Percentiles rank a stretch among this genome's conserved stretches.
phyloP scores from a whole-genome alignment of 2,329 filamentous ascomycete genomes.

The Apiospora hydei region DNA sequence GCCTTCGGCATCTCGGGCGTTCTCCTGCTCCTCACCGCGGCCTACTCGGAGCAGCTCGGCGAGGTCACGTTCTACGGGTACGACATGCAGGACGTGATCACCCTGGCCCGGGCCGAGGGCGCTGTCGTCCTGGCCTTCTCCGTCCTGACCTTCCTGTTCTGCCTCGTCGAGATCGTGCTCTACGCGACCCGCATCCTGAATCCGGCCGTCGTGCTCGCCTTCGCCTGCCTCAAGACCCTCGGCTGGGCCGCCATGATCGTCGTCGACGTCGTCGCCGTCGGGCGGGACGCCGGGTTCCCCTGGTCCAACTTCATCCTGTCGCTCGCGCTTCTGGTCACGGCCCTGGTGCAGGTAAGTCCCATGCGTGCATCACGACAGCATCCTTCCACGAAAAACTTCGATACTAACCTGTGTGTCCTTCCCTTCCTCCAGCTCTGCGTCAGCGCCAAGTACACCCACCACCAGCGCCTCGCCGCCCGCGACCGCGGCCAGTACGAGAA shows the following conservation, averaged over 20 bases:
- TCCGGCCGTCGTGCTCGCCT: conserved; percentile 30
- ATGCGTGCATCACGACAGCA: background rate
- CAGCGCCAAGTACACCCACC: conserved; percentile 30
- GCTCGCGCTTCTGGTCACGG: conserved; percentile 26
- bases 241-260: conserved; percentile 31
- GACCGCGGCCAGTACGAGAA: conserved; percentile 23
- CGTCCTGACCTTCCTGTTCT: conserved; percentile 29
- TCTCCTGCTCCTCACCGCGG: conserved; percentile 26
- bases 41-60: conserved; percentile 22
- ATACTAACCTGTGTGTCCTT: background rate
- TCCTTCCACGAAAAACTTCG: too few species aligned
- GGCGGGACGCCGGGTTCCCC: background rate
- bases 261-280: conserved; percentile 26
- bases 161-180: conserved; percentile 29
- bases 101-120: conserved; percentile 24
- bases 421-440: conserved; percentile 28
- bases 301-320: conserved; percentile 27
- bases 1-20: conserved; percentile 26
- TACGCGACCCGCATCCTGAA: conserved; percentile 27
- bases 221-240: conserved; percentile 29
- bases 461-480: conserved; percentile 26
- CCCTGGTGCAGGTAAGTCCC: background rate
- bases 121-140: conserved; percentile 28
- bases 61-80: conserved; percentile 28
- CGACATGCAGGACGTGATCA: conserved; percentile 22